Conservation (phyloP, 2,329 filamentous ascomycete species). For the Chalaropsis thielavioides region DNA sequence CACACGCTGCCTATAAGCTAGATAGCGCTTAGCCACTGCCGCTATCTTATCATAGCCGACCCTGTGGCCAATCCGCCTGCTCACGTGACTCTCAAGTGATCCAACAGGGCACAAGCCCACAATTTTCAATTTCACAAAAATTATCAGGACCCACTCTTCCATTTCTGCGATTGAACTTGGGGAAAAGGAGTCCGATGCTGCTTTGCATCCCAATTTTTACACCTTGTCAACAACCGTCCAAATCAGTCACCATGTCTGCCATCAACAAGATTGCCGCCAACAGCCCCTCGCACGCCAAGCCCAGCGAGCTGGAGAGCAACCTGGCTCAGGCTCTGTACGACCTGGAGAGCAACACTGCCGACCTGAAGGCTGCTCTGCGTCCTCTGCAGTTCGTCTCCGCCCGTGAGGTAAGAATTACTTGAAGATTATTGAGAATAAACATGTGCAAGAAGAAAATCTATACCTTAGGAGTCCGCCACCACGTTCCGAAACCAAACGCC, state of each 20-base stretch:
- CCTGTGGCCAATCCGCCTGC: neutral
- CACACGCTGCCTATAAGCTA: neutral
- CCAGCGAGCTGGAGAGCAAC: slow-evolving; percentile 92
- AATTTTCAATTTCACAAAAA: neutral
- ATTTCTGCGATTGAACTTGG: neutral
- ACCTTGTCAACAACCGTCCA: slow-evolving; percentile 22
- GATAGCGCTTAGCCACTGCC: neutral
- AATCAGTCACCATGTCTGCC: slow-evolving; percentile 51
- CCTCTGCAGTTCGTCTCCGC: slow-evolving; percentile 98
- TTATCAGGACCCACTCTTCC: slow-evolving; percentile 7
- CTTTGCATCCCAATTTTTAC: neutral
- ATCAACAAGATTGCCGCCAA: slow-evolving; percentile 97
- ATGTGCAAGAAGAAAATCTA: neutral
- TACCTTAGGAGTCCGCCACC: slow-evolving; percentile 11
- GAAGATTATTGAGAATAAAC: neutral
- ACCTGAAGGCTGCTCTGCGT: slow-evolving; percentile 90
- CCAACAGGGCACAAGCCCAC: neutral
- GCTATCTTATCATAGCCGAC: neutral
- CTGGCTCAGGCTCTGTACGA: slow-evolving; percentile 97
- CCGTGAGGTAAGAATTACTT: slow-evolving; percentile 74
- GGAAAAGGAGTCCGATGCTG: neutral
- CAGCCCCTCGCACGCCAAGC: slow-evolving; percentile 90
- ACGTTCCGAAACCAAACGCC: slow-evolving; percentile 17
- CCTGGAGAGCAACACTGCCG: slow-evolving; percentile 97
- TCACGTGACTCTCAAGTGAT: slow-evolving; percentile 5